These are phyloP conservation scores for Penicillium sp. DNA, from an alignment of 2,329 filamentous ascomycete genomes.

Conservation along the genomic window DNA sequence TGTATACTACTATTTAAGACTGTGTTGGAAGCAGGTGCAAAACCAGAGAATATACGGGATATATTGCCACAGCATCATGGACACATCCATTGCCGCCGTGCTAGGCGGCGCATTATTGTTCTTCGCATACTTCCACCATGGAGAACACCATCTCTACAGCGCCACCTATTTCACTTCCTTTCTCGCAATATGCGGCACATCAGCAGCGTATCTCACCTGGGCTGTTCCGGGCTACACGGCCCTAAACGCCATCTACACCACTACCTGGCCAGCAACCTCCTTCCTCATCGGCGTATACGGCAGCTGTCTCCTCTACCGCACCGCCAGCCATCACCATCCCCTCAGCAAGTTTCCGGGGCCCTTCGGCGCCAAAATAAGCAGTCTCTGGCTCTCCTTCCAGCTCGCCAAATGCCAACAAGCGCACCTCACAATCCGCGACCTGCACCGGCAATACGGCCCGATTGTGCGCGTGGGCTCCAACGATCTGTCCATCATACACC, in stretches of 20 bases:
- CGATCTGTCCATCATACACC: conserved; percentile 32
- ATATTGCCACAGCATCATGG: too few relatives aligned
- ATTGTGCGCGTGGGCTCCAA: conserved; percentile 33
- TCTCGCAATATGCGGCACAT: neutral
- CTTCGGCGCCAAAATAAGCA: conserved; percentile 26
- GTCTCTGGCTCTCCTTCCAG: conserved; percentile 25
- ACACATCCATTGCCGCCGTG: neutral
- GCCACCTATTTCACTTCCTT: conserved; percentile 7
- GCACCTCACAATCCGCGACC: conserved; percentile 20
- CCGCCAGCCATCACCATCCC: conserved; percentile 5
- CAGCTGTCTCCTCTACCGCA: conserved; percentile 27
- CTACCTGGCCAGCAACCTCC: neutral
- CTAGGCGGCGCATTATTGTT: neutral
- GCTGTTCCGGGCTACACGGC: neutral
- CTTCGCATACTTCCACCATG: conserved; percentile 13
- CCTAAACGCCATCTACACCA: neutral
- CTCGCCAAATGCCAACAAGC: conserved; percentile 18
- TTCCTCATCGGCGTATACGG: conserved; percentile 14
- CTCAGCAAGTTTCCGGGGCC: conserved; percentile 23
- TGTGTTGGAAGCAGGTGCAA: too few relatives aligned
- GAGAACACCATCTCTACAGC: conserved; percentile 18
- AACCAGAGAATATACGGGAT: too few relatives aligned
- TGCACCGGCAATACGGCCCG: conserved; percentile 34
- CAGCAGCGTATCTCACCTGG: conserved; percentile 1
- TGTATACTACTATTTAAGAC: too few relatives aligned